These are phyloP conservation scores for Fusarium denticulatum DNA, from an alignment of 2,329 filamentous ascomycete species.

Conservation along the genomic window DNA sequence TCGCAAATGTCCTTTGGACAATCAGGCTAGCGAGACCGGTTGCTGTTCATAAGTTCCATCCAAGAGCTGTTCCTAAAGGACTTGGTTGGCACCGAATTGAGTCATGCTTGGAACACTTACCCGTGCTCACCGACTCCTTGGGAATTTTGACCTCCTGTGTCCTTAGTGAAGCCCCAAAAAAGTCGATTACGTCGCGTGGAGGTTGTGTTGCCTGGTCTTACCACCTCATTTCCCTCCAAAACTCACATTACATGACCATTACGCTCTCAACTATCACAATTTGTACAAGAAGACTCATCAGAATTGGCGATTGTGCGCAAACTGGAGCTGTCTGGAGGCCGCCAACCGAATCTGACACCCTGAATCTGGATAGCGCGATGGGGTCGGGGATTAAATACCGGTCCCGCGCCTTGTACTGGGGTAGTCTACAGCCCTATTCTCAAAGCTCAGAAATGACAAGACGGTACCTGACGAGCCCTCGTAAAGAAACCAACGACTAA, in stretches of 20 bases:
- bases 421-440: background rate
- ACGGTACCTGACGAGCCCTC: background rate
- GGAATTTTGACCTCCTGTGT: background rate
- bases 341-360: background rate
- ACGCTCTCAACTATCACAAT: fast-evolving
- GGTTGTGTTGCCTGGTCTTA: background rate
- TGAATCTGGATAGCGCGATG: background rate
- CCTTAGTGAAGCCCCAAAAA: fast-evolving
- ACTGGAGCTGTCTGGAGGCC: background rate
- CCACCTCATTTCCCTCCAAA: background rate
- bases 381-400: background rate
- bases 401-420: background rate
- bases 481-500: background rate
- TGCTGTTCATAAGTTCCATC: too few relatives aligned
- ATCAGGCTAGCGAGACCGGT: fast-evolving
- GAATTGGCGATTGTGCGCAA: too few relatives aligned
- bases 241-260: background rate
- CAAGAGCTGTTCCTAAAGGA: fast-evolving
- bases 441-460: background rate
- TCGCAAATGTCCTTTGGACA: too few relatives aligned
- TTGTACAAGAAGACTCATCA: background rate
- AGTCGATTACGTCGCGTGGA: fast-evolving
- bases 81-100: fast-evolving
- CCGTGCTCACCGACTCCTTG: background rate
- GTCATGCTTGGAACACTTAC: background rate